phyloP scores from a whole-genome alignment of 2,329 filamentous ascomycete genomes.

The Albifimbria verrucaria region DNA sequence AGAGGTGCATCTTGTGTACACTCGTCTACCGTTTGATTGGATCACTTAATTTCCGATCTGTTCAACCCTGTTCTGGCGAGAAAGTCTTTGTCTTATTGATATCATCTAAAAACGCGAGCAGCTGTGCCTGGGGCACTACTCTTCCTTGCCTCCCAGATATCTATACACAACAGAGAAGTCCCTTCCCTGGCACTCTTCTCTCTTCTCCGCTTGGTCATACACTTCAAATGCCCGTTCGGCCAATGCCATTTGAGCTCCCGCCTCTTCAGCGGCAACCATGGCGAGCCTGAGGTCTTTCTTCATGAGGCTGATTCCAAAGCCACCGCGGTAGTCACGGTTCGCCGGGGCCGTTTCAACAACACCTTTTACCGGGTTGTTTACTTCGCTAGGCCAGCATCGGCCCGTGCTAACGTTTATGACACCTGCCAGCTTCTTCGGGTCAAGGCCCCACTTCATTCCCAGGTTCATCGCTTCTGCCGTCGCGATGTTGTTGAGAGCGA shows the following conservation, averaged over 20 bases:
- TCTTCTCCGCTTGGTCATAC: conserved; percentile 63
- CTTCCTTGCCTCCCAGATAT: conserved; percentile 58
- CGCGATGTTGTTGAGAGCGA: conserved; percentile 86
- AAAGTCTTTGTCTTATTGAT: no score
- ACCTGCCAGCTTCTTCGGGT: conserved; percentile 65
- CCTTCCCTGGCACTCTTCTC: conserved; percentile 60
- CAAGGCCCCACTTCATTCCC: conserved; percentile 58
- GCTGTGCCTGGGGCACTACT: conserved; percentile 5
- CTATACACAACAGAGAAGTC: conserved; percentile 83
- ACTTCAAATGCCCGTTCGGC: conserved; percentile 61
- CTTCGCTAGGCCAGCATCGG: conserved; percentile 91
- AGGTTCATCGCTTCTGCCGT: conserved; percentile 65
- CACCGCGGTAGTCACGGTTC: conserved; percentile 70
- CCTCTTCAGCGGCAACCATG: conserved; percentile 67
- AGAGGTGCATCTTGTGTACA: no score
- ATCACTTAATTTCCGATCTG: no score
- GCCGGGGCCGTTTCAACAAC: conserved; percentile 76
- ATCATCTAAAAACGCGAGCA: not conserved
- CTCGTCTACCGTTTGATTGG: no score
- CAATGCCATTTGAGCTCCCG: conserved; percentile 62
- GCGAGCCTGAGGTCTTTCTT: conserved; percentile 75
- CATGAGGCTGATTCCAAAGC: conserved; percentile 77
- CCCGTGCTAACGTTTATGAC: conserved; percentile 94
- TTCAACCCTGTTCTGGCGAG: no score
- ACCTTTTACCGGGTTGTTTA: conserved; percentile 91